phyloP scores from a whole-genome alignment of 129 eudicot genomes.

The Chrysanthemum lavandulifolium region DNA sequence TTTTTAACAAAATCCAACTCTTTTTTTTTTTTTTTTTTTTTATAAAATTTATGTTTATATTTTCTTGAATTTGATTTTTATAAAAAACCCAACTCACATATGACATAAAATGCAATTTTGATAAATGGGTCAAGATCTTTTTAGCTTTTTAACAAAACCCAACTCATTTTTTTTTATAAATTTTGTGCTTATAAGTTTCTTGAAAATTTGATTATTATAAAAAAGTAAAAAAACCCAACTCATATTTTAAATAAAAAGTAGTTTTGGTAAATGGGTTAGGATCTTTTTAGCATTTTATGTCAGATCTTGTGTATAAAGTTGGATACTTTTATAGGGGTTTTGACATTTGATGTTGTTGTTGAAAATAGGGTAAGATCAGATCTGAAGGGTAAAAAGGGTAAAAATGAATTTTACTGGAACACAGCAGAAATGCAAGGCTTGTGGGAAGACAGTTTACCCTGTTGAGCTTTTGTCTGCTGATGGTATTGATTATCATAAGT shows the following conservation, averaged over 20 bases:
- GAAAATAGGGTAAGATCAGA: constrained; percentile 42
- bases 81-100: neutral
- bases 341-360: constrained; percentile 22
- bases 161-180: neutral
- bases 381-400: constrained; percentile 37
- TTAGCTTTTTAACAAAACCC: neutral
- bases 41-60: neutral
- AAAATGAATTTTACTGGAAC: constrained; percentile 84
- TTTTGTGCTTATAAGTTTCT: neutral
- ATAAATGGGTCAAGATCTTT: constrained; percentile 14
- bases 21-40: neutral
- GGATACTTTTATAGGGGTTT: constrained; percentile 16
- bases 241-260: constrained; percentile 11
- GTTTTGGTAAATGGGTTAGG: constrained; percentile 18
- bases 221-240: constrained; percentile 21
- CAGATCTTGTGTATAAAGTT: constrained; percentile 35
- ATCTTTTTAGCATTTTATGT: constrained; percentile 17
- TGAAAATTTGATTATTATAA: no score
- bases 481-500: constrained; percentile 82
- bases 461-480: constrained; percentile 94
- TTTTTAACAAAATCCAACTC: neutral
- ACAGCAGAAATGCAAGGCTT: constrained; percentile 93
- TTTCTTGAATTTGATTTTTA: constrained; percentile 13
- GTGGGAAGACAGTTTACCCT: constrained; percentile 94
- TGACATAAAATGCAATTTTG: constrained; percentile 8